Percentiles rank a stretch among this genome's conserved stretches.
Evolutionary conservation across 495 filamentous ascomycete species (phyloP).

Genomic region (Beverwykella pulmonaria): DNA sequence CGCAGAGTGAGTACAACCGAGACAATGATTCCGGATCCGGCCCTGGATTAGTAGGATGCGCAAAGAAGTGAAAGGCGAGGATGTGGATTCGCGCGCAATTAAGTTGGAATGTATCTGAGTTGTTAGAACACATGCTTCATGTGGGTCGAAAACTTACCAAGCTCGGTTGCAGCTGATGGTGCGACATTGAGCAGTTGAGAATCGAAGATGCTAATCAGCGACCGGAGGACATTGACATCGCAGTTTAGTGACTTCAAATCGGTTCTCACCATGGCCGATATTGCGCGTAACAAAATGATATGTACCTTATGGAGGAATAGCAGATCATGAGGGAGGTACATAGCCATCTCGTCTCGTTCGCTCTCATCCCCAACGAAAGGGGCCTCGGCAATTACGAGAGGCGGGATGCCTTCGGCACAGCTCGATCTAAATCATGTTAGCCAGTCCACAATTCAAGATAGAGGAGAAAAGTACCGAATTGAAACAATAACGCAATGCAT

Average conservation of each 20-base stretch:
- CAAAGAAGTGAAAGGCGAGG: slow-evolving; percentile 30
- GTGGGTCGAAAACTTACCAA: slow-evolving; percentile 20
- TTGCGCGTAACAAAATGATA: slow-evolving; percentile 22
- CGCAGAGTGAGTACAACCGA: slow-evolving; percentile 24
- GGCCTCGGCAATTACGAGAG: slow-evolving; percentile 25
- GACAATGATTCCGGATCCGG: slow-evolving; percentile 18
- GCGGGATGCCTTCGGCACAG: slow-evolving; percentile 28
- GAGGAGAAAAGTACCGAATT: slow-evolving; percentile 11
- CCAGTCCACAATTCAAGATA: background rate
- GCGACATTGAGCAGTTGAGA: slow-evolving; percentile 16
- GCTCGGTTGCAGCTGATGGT: slow-evolving; percentile 15
- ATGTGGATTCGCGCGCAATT: slow-evolving; percentile 29
- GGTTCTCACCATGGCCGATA: slow-evolving; percentile 15
- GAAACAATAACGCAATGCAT: slow-evolving; percentile 29
- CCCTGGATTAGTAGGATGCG: background rate
- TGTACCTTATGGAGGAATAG: slow-evolving; percentile 25
- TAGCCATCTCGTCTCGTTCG: slow-evolving; percentile 17
- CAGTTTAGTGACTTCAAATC: slow-evolving; percentile 22
- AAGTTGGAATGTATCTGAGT: slow-evolving; percentile 27
- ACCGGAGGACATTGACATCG: slow-evolving; percentile 15
- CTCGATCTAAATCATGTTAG: slow-evolving; percentile 14
- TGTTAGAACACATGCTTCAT: background rate
- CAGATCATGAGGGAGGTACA: slow-evolving; percentile 6
- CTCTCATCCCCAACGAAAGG: slow-evolving; percentile 20
- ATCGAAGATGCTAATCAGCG: slow-evolving; percentile 30